A percentile compares a stretch with the other conserved stretches of the same genome.
Evolutionary conservation across 495 filamentous ascomycete genomes (phyloP).

Genomic region (Cercophora sp.): DNA sequence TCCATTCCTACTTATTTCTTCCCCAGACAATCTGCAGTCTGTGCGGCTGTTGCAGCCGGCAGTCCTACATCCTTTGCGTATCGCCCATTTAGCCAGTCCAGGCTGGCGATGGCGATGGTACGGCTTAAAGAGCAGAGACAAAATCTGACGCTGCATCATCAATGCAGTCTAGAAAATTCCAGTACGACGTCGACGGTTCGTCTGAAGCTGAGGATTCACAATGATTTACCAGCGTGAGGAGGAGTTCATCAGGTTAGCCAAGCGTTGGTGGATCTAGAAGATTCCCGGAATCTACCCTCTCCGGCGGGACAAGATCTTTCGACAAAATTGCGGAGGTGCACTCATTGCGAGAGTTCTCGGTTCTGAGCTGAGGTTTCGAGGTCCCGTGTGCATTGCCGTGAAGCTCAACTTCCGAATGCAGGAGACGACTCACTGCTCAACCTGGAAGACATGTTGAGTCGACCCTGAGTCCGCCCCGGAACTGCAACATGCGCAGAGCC

Average conservation of each 20-base stretch:
- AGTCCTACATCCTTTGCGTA: constrained; percentile 1
- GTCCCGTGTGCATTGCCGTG: background rate
- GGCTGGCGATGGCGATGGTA: constrained; percentile 14
- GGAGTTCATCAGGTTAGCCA: background rate
- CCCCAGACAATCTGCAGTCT: constrained; percentile 15
- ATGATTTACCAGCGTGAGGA: constrained; percentile 1
- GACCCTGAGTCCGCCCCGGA: no score
- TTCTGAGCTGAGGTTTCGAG: background rate
- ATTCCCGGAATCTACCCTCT: constrained; percentile 8
- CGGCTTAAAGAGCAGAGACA: constrained; percentile 16
- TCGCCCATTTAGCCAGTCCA: constrained; percentile 24
- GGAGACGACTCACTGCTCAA: background rate
- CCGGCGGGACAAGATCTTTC: background rate
- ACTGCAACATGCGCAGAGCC: no score
- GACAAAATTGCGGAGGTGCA: background rate
- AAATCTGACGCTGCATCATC: constrained; percentile 13
- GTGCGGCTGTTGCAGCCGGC: constrained; percentile 21
- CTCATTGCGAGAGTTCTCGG: background rate
- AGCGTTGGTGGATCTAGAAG: constrained; percentile 7
- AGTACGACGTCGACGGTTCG: constrained; percentile 4
- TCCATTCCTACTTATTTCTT: no score
- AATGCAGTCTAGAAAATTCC: constrained; percentile 15
- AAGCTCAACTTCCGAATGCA: background rate
- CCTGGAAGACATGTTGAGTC: background rate
- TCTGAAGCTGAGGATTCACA: constrained; percentile 10